phyloP scores from a whole-genome alignment of 768 basidiomycete genomes.

The Chiua virens region DNA sequence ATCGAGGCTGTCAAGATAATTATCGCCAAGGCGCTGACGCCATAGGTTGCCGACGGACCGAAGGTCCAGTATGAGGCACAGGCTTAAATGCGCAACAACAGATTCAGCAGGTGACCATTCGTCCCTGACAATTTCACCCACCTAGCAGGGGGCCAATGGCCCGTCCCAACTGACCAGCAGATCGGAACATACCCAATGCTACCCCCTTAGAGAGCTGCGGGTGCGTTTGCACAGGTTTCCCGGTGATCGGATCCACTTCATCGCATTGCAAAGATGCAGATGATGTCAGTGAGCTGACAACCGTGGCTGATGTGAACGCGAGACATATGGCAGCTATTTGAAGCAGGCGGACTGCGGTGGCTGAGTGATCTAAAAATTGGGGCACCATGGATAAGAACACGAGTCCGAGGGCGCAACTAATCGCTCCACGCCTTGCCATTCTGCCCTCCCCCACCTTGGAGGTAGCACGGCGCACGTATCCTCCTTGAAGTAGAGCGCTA shows the following conservation, averaged over 20 bases:
- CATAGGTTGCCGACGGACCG: constrained; percentile 78
- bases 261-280: constrained; percentile 91
- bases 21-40: constrained; percentile 64
- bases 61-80: constrained; percentile 90
- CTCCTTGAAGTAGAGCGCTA: constrained; percentile 88
- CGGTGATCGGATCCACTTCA: constrained; percentile 60
- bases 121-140: constrained; percentile 33
- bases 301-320: constrained; percentile 93
- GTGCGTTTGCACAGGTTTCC: constrained; percentile 54
- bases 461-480: constrained; percentile 85
- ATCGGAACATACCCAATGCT: constrained; percentile 84
- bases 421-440: constrained; percentile 82
- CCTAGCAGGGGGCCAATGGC: constrained; percentile 92
- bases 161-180: constrained; percentile 91
- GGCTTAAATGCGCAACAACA: constrained; percentile 42
- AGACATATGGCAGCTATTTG: constrained; percentile 78
- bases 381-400: constrained; percentile 73
- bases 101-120: constrained; percentile 8
- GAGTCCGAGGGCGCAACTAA: constrained; percentile 70
- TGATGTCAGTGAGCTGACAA: constrained; percentile 91
- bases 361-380: constrained; percentile 41
- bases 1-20: constrained; percentile 55
- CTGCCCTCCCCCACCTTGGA: constrained; percentile 73
- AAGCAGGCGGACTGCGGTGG: constrained; percentile 51
- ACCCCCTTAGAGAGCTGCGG: constrained; percentile 79